Percentiles rank a stretch among this genome's conserved stretches.
phyloP scores from a whole-genome alignment of 2,329 filamentous ascomycete genomes.

The Paracoccidioides lutzii region DNA sequence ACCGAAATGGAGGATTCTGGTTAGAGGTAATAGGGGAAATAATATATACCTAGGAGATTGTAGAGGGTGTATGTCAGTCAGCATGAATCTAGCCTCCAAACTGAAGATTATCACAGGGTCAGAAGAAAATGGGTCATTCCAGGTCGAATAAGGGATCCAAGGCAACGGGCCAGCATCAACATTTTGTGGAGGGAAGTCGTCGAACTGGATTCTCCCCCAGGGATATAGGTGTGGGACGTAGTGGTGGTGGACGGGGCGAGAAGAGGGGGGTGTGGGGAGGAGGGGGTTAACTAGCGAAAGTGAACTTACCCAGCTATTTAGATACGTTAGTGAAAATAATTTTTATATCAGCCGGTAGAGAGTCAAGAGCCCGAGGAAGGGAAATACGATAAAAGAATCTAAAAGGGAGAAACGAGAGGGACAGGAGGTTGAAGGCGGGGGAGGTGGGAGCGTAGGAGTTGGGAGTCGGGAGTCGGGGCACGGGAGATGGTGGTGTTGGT shows the following conservation, averaged over 20 bases:
- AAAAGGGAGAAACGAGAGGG: conserved; percentile 7
- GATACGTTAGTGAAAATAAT: no score
- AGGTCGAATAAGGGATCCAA: conserved; percentile 1
- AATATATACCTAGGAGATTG: neutral
- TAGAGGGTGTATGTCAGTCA: neutral
- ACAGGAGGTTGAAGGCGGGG: conserved; percentile 9
- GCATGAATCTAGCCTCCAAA: no score
- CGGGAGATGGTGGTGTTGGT: no score
- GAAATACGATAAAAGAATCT: conserved; percentile 1
- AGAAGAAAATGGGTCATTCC: no score
- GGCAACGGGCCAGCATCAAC: neutral
- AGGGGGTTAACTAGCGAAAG: no score
- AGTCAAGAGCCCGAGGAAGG: neutral
- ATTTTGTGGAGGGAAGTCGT: no score
- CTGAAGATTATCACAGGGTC: no score
- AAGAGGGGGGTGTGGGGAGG: conserved; percentile 1
- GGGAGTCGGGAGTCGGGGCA: no score
- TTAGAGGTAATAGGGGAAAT: neutral
- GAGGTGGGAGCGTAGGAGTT: no score
- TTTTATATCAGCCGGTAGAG: no score
- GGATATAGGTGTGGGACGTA: neutral
- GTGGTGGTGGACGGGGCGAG: neutral
- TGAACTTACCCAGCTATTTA: no score
- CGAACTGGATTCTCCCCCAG: no score
- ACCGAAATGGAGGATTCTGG: neutral